Base-by-base conservation (phyloP, 495 filamentous ascomycete genomes). In the Talaromyces ruber region DNA sequence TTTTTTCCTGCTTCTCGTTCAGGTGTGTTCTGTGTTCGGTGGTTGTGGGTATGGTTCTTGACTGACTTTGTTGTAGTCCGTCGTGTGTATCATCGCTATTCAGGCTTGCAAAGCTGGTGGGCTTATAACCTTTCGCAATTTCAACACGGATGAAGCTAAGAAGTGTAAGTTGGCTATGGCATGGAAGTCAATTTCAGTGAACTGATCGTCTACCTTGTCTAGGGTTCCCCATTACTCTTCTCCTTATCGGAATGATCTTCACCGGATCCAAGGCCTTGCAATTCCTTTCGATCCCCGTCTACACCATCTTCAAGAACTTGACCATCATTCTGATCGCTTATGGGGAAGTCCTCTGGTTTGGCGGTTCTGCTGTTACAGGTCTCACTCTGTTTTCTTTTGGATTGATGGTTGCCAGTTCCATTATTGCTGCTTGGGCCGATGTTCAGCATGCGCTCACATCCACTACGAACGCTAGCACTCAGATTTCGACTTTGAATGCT, bases 271-370 rank as follows among this genome's bases (percentile, higher is more conserved):
- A 97, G 79, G 93, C 94, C 22, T 87, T 99, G 56, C 93, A 97
- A 74, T 98, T 86, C 78, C 88, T 99, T 62, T 96, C 91, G 18
- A 96, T 99, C 58, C 94, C 94, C 12, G 94, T 99, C 4, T 99
- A 99, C 79, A 99, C 94, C 57, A 99, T 99, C 74, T 99, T 99
- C 84, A 99, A 99, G 83, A 99, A 99, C 74, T 74, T 99, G 80
- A 98, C 94, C 57, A 99, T 94, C 74, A 99, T 99, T 67, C 84
- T 98, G 37, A 98, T 98, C 69, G 94, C 94, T 57, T 99, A 99
- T 69, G 94, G 94, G 63, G 94, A 99, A 78, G 94, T 99, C 28
- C 82, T 99, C 62, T 99, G 94, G 94, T 99, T 99, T 71, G 94
- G 94, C 64, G 94, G 94, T 70, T 92, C 89, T 45, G 54, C 54